Evolutionary conservation across 768 basidiomycete genomes (phyloP), one percentile per base, ranked within the genome.

Genomic region (Termitomyces titanicus): DNA sequence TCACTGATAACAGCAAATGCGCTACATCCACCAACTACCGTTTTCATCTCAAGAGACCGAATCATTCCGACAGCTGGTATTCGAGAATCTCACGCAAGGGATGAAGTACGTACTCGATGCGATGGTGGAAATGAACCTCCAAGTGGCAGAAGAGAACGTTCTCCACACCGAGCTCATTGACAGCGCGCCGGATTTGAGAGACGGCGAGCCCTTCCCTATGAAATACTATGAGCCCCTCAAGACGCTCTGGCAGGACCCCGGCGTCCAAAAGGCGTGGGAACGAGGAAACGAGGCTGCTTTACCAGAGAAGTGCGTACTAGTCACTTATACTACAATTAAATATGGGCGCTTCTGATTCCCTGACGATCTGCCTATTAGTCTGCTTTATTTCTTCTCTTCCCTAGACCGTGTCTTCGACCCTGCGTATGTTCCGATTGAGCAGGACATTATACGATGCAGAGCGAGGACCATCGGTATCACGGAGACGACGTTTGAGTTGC

Each of bases 401-500:
- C 71, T 98, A 33, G 87, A 92, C 54, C 85, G 92, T 24, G 70
- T 98, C 13, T 98, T 95, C 69, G 74, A 80, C 46, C 80, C 86
- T 3, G 68, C 69, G 1, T 98, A 91, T 65, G 69, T 74, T 37
- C 94, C 94, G 11, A 81, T 78, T 2, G 86, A 94, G 60, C 91
- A 92, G 64, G 94, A 96, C 66, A 95, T 96, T 60, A 83, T 98
- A 27, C 87, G 85, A 39, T 85, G 86, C 55, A 80, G 93, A 51
- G 90, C 89, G 37, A 85, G 93, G 54, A 95, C 94, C 22, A 93
- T 92, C 15, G 94, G 94, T 18, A 94, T 94, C 65, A 92, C 88
- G 8, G 91, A 93, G 70, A 96, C 93, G 0, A 81, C 84, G 17
- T 96, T 97, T 72, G 75, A 78, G 42, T 77, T 94, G 53, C 77